Percentiles rank a stretch among this genome's conserved stretches.
Conservation (phyloP, 495 filamentous ascomycete genomes). For the Extremus antarcticus region DNA sequence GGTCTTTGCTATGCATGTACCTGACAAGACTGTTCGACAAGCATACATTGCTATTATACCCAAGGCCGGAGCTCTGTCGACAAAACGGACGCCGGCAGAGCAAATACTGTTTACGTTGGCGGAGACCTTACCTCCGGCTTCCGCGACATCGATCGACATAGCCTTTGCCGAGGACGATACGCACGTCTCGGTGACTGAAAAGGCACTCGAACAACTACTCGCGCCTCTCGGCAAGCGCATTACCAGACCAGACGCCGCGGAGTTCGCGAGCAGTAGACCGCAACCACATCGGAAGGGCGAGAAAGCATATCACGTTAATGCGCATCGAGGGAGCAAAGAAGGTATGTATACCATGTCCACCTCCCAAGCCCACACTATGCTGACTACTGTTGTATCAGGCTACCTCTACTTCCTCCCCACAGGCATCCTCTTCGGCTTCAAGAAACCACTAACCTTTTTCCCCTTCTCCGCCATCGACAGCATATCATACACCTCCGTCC, state of each 20-base stretch:
- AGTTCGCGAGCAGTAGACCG: conserved; percentile 66
- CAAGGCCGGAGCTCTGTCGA: conserved; percentile 29
- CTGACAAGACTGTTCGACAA: conserved; percentile 80
- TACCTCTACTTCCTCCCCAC: conserved; percentile 80
- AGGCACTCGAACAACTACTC: conserved; percentile 46
- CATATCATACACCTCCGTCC: conserved; percentile 77
- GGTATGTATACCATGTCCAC: conserved; percentile 34
- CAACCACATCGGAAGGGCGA: conserved; percentile 84
- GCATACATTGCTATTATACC: conserved; percentile 86
- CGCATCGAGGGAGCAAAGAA: conserved; percentile 87
- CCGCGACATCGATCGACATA: neutral
- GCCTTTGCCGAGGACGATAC: conserved; percentile 32
- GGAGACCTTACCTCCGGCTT: conserved; percentile 37
- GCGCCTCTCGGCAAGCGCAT: conserved; percentile 48
- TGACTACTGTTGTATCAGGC: conserved; percentile 37
- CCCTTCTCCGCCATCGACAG: conserved; percentile 67
- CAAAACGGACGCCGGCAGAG: conserved; percentile 36
- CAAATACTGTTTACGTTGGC: conserved; percentile 77
- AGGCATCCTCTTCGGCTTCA: conserved; percentile 89
- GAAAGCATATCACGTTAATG: conserved; percentile 85
- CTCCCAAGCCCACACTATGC: conserved; percentile 6
- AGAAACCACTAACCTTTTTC: conserved; percentile 85
- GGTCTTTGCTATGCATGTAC: conserved; percentile 59
- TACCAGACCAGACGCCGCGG: conserved; percentile 54
- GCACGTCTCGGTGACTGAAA: conserved; percentile 52